Evolutionary conservation across 768 basidiomycete genomes (phyloP).

Genomic region (Imleria badia): DNA sequence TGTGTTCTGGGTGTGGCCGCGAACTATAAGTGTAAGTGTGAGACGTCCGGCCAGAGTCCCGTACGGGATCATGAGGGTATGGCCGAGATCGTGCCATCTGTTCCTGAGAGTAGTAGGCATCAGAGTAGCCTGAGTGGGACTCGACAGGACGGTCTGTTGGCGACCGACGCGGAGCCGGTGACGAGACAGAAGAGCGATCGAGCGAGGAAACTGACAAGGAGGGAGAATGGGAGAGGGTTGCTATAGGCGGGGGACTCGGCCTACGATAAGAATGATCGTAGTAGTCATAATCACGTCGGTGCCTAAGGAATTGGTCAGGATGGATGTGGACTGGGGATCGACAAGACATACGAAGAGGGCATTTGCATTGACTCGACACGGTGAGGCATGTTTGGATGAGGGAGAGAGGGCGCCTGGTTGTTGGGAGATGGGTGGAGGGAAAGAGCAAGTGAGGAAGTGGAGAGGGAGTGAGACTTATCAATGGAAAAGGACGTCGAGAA

Average conservation of each 20-base stretch:
- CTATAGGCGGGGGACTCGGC: conserved; percentile 50
- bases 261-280: conserved; percentile 41
- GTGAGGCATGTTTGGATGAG: conserved; percentile 45
- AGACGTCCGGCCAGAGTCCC: conserved; percentile 32
- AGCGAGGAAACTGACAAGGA: conserved; percentile 58
- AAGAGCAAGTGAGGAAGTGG: conserved; percentile 22
- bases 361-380: conserved; percentile 43
- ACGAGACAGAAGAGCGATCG: conserved; percentile 60
- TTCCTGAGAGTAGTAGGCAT: conserved; percentile 41
- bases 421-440: conserved; percentile 17
- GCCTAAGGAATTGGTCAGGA: conserved; percentile 33
- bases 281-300: conserved; percentile 39
- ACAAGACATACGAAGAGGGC: conserved; percentile 33
- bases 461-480: conserved; percentile 36
- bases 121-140: conserved; percentile 34
- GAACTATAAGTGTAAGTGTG: conserved; percentile 35
- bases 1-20: conserved; percentile 28
- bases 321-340: conserved; percentile 25
- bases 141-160: conserved; percentile 33
- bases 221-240: conserved; percentile 57
- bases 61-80: conserved; percentile 34
- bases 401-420: conserved; percentile 12
- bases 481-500: conserved; percentile 34
- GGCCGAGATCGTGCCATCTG: conserved; percentile 32
- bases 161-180: conserved; percentile 52